Evolutionary conservation across 2,329 filamentous ascomycete genomes (phyloP), one percentile per base, ranked within the genome.

Genomic region (Ciborinia camelliae): DNA sequence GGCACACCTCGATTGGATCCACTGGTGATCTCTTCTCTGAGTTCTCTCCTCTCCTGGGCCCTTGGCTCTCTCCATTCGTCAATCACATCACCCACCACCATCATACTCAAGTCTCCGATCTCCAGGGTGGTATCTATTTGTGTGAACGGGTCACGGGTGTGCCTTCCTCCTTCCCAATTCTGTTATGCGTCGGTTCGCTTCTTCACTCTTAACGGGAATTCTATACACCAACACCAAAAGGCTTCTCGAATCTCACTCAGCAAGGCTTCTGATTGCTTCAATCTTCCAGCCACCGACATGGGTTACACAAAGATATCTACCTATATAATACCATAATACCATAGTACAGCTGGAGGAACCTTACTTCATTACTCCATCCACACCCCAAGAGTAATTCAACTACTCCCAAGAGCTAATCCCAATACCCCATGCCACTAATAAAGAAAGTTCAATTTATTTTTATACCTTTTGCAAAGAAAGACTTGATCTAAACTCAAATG

Each of bases 281-380:
- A 57, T 30, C 35, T 55, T 41, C 20, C 61, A 57, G 61, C 61
- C 61, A 63, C 61, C 61, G 20, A 28, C 61, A 57, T 63, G 51
- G 30, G 61, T 63, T 30, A 63, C 61, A 63, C 61, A 57, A 55
- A 55, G 51, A 63, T 28, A 43, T 18, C 2, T 57, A 39, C 26
- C 35, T 35, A n/a, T n/a, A n/a, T n/a, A n/a, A n/a, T n/a, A n/a
- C n/a, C n/a, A n/a, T n/a, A n/a, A n/a, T n/a, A n/a, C n/a, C n/a
- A n/a, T n/a, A n/a, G n/a, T n/a, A n/a, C n/a, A n/a, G n/a, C n/a
- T n/a, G n/a, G n/a, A n/a, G n/a, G n/a, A n/a, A n/a, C n/a, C n/a
- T n/a, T n/a, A n/a, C n/a, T 12, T 4, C 30, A 59, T 59, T 59
- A 15, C 28, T 59, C 26, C 14, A 8, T 63, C 7, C 43, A 37